phyloP scores from a whole-genome alignment of 306 rosid species.

The Sicyos edulis region DNA sequence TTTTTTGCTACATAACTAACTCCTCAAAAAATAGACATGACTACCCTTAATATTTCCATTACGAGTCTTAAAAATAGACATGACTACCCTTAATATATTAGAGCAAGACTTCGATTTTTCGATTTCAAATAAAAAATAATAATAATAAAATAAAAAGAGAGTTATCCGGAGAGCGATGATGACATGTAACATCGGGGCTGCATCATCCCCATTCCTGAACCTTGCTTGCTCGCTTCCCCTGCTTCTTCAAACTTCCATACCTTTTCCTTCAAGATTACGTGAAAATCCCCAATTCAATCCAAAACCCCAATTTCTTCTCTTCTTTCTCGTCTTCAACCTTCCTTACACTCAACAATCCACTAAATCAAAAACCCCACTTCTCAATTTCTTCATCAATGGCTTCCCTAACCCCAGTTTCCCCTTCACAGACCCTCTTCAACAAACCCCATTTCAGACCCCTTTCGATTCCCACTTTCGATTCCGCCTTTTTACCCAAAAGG shows the following conservation, averaged over 20 bases:
- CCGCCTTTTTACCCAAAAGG: slow-evolving; percentile 27
- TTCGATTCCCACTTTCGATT: slow-evolving; percentile 19
- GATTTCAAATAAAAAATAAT: too few species aligned
- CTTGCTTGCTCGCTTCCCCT: neutral
- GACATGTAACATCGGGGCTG: neutral
- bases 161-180: neutral
- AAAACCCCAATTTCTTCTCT: neutral
- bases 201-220: neutral
- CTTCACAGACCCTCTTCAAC: slow-evolving; percentile 34
- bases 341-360: slow-evolving; percentile 38
- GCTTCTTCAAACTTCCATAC: slow-evolving; percentile 6
- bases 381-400: slow-evolving; percentile 43
- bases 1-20: too few species aligned
- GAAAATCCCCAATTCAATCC: slow-evolving; percentile 2
- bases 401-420: slow-evolving; percentile 48
- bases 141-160: too few species aligned
- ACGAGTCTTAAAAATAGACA: too few species aligned
- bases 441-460: slow-evolving; percentile 24
- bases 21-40: too few species aligned
- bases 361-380: neutral
- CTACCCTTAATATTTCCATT: too few species aligned
- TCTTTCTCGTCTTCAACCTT: neutral
- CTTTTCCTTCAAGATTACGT: slow-evolving; percentile 37
- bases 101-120: too few species aligned
- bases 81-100: too few species aligned